A percentile compares a stretch with the other conserved stretches of the same genome.
Evolutionary conservation across 2,329 filamentous ascomycete genomes (phyloP).

Genomic region (Fusarium brachygibbosum): DNA sequence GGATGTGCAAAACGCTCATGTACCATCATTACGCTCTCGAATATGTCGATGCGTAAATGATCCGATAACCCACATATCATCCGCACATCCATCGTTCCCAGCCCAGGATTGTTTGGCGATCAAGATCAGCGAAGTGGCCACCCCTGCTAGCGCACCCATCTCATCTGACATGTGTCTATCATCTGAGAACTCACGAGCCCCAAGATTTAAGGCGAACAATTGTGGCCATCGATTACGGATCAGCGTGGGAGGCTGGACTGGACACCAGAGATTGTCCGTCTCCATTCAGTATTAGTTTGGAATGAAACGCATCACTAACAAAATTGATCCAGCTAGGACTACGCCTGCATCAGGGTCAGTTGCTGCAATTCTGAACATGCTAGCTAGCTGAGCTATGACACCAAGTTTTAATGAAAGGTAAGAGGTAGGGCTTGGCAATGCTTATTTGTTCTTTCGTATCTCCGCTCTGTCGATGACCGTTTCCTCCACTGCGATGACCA

Average conservation of each 20-base stretch:
- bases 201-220: conserved; percentile 45
- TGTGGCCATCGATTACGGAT: conserved; percentile 41
- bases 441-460: neutral
- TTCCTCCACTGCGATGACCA: conserved; percentile 7
- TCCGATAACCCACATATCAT: conserved; percentile 41
- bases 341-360: conserved; percentile 18
- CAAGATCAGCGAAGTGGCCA: conserved; percentile 44
- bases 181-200: conserved; percentile 47
- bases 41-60: conserved; percentile 19
- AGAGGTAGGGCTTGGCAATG: conserved; percentile 3
- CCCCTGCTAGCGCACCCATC: conserved; percentile 47
- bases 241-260: conserved; percentile 39
- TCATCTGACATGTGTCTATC: conserved; percentile 49
- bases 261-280: conserved; percentile 23
- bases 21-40: conserved; percentile 13
- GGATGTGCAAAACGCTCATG: neutral
- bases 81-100: conserved; percentile 13
- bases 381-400: conserved; percentile 3
- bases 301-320: conserved; percentile 5
- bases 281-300: conserved; percentile 6
- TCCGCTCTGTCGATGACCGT: conserved; percentile 12
- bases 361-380: neutral
- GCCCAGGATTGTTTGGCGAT: conserved; percentile 32
- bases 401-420: conserved; percentile 1
- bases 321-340: conserved; percentile 9